Base-by-base conservation (phyloP, 345 rosid species). In the Citrus medica region DNA sequence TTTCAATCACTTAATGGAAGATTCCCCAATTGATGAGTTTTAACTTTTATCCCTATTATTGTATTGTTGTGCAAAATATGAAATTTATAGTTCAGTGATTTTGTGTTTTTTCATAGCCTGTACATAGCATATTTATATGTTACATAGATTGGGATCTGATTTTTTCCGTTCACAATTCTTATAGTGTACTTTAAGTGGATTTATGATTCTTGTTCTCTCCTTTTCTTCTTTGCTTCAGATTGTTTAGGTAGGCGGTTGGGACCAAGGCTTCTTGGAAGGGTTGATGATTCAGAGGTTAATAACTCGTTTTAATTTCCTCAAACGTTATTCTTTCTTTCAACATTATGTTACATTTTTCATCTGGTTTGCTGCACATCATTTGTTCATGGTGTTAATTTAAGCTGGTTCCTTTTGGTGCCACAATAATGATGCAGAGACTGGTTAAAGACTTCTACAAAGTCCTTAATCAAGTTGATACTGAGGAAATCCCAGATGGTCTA, bases 171-270 rank as follows among this genome's bases (percentile, higher is more conserved):
- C 55, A 59, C 66, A 9, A 28, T 74, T 64, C 64, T 71, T 61
- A 6, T 74, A 24, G 67, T 73, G 27, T 80, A 30, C n/a, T 68
- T 81, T 19, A 68, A 67, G 65, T 65, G 69, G 59, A 72, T 74
- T 73, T 65, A 42, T 68, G 77, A 38, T 82, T 82, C 30, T 58
- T 59, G 70, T 27, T 77, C 51, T 37, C 76, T 25, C 48, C 71
- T 78, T 69, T 76, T 72, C 71, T 71, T 61, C 65, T 84, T 51
- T 80, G 69, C 76, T 74, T 77, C 88, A 97, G 99, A 93, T 92
- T 97, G 99, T 89, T 91, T 97, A 88, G 99, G 99, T 75, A 89
- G 99, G 87, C 93, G 98, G 78, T 86, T 92, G 81, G 98, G 99
- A 85, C 99, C 99, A 59, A 93, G 89, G 88, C 84, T 97, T 89